These are phyloP conservation scores for Russula sp. DNA, from an alignment of 768 basidiomycete genomes.

Conservation along the genomic window DNA sequence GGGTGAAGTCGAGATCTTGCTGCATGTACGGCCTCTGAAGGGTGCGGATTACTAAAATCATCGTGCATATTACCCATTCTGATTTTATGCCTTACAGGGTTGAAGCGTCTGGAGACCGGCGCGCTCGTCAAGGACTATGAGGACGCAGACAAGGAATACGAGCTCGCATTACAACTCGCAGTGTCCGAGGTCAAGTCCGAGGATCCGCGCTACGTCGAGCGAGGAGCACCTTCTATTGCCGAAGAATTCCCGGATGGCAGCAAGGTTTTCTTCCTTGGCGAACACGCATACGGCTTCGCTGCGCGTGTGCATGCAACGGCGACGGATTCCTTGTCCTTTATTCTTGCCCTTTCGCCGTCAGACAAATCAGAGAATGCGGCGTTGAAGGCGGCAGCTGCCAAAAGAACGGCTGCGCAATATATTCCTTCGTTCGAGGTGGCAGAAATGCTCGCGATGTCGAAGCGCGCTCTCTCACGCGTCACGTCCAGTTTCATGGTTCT, in stretches of 20 bases:
- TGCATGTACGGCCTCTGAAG: slow-evolving; percentile 90
- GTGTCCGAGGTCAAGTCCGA: slow-evolving; percentile 77
- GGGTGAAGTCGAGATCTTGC: slow-evolving; percentile 68
- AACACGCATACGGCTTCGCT: slow-evolving; percentile 92
- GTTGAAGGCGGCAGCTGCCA: slow-evolving; percentile 63
- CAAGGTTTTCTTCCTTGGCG: slow-evolving; percentile 94
- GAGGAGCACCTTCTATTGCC: slow-evolving; percentile 69
- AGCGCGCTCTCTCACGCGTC: slow-evolving; percentile 80
- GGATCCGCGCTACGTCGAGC: slow-evolving; percentile 83
- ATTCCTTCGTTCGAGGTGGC: slow-evolving; percentile 75
- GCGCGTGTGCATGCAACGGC: slow-evolving; percentile 79
- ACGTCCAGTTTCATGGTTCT: slow-evolving; percentile 92
- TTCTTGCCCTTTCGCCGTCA: slow-evolving; percentile 87
- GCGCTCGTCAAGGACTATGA: slow-evolving; percentile 96
- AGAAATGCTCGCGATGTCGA: slow-evolving; percentile 65
- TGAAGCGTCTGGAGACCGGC: slow-evolving; percentile 83
- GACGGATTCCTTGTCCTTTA: slow-evolving; percentile 65
- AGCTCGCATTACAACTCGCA: slow-evolving; percentile 84
- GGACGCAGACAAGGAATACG: slow-evolving; percentile 68
- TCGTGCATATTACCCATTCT: not conserved
- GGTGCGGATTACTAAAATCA: slow-evolving; percentile 40
- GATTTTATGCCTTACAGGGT: slow-evolving; percentile 42
- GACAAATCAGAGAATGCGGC: slow-evolving; percentile 74
- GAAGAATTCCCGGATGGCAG: slow-evolving; percentile 89
- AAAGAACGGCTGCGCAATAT: slow-evolving; percentile 51